These are phyloP conservation scores for Protomyces lactucae-debilis DNA, from an alignment of 1,139 yeast genomes.

Conservation along the genomic window DNA sequence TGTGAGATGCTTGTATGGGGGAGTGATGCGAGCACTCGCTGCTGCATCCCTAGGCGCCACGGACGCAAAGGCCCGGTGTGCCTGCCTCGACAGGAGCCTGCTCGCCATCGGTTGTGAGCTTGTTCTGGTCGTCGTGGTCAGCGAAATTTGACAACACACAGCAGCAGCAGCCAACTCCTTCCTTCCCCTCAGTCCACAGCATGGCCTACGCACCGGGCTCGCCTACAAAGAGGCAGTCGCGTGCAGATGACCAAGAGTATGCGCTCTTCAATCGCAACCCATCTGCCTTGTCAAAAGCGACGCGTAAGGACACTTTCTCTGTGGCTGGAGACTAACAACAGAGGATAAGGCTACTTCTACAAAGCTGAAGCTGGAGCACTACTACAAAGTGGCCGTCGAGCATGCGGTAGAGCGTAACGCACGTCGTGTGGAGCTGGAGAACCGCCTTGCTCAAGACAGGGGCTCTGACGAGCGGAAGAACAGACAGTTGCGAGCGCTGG, in stretches of 20 bases:
- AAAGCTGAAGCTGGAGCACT: slow-evolving; percentile 60
- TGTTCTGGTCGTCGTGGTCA: background rate
- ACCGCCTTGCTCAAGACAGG: slow-evolving; percentile 53
- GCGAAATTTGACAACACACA: background rate
- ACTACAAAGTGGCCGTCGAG: slow-evolving; percentile 61
- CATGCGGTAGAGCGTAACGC: slow-evolving; percentile 67
- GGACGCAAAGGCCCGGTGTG: background rate
- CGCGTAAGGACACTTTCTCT: background rate
- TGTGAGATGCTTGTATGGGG: slow-evolving; percentile 77
- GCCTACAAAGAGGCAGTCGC: slow-evolving; percentile 15
- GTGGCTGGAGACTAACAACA: background rate
- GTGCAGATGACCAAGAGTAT: slow-evolving; percentile 10
- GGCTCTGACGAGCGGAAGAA: slow-evolving; percentile 63
- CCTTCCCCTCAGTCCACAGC: background rate
- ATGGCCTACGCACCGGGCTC: slow-evolving; percentile 21
- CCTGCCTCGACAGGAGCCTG: background rate
- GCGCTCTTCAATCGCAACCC: slow-evolving; percentile 20
- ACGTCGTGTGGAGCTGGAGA: slow-evolving; percentile 58
- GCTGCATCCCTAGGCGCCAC: background rate
- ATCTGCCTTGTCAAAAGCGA: slow-evolving; percentile 13
- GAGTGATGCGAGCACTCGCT: slow-evolving; percentile 43
- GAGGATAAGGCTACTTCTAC: slow-evolving; percentile 50
- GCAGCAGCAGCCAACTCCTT: background rate
- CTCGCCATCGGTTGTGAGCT: background rate
- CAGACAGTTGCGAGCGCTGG: slow-evolving; percentile 59